A percentile compares a stretch with the other conserved stretches of the same genome.
Conservation (phyloP, 176 grass and related monocot species). For the Aegilops longissima region DNA sequence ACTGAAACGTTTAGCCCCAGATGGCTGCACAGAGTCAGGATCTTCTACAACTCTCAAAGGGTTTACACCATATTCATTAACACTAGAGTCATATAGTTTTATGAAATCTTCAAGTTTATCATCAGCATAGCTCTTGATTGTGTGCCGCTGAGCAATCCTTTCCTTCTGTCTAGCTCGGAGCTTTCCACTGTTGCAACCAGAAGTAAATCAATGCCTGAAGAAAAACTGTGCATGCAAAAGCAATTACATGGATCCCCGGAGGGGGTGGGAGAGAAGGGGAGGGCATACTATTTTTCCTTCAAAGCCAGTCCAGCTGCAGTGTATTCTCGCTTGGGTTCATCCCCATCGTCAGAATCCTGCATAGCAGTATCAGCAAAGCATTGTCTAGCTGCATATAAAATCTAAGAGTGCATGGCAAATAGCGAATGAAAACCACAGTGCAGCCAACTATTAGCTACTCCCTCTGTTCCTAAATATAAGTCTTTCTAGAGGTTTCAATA, state of each 20-base stretch:
- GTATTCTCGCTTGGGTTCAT: constrained; percentile 77
- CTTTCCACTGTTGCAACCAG: constrained; percentile 66
- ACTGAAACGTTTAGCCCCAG: constrained; percentile 43
- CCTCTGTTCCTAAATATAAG: too few species aligned
- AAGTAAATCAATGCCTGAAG: constrained; percentile 38
- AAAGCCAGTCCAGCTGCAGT: constrained; percentile 74
- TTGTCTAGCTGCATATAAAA: constrained; percentile 19
- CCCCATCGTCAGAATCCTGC: constrained; percentile 81
- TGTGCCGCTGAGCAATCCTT: constrained; percentile 70
- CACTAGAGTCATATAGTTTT: constrained; percentile 38
- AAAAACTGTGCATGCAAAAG: constrained; percentile 29
- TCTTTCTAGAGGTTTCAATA: too few species aligned
- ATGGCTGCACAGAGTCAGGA: constrained; percentile 35
- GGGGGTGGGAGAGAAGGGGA: not conserved
- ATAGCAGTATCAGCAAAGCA: constrained; percentile 47
- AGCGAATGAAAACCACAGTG: not conserved
- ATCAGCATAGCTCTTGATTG: constrained; percentile 33
- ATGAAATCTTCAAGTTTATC: constrained; percentile 46
- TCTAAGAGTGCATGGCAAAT: constrained; percentile 14
- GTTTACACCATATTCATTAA: constrained; percentile 47
- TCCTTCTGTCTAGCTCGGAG: constrained; percentile 92
- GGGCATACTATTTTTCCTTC: constrained; percentile 97
- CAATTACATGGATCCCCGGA: constrained; percentile 3
- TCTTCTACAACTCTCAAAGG: constrained; percentile 43
- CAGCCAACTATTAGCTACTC: not conserved